phyloP scores from a whole-genome alignment of 768 basidiomycete genomes.

The Dictyophora rubrovolvata region DNA sequence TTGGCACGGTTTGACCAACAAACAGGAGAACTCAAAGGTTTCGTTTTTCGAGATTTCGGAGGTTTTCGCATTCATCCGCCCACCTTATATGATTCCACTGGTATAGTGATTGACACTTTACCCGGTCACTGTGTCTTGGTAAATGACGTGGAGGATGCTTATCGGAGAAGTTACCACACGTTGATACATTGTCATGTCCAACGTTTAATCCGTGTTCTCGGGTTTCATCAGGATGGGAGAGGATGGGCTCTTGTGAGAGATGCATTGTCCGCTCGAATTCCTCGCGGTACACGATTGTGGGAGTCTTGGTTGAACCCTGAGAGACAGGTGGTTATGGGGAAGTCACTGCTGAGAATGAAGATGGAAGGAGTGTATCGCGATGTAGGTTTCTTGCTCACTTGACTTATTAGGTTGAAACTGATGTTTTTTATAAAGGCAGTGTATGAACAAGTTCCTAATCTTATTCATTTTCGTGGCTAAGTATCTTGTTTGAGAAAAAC shows the following conservation, averaged over 20 bases:
- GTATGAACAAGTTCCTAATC: conserved; percentile 40
- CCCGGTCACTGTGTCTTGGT: conserved; percentile 44
- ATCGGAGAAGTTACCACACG: conserved; percentile 50
- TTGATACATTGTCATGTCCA: conserved; percentile 52
- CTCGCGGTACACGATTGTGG: conserved; percentile 34
- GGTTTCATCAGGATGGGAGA: conserved; percentile 38
- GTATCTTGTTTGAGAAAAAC: background rate
- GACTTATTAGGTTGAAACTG: background rate
- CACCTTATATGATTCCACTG: conserved; percentile 38
- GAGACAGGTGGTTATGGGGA: conserved; percentile 30
- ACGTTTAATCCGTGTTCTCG: conserved; percentile 43
- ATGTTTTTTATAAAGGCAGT: conserved; percentile 31
- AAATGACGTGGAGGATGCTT: conserved; percentile 36
- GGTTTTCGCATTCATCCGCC: conserved; percentile 45
- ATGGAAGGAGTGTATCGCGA: conserved; percentile 46
- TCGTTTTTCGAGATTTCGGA: conserved; percentile 48
- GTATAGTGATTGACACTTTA: conserved; percentile 32
- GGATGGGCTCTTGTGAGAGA: conserved; percentile 42
- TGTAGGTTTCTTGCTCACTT: conserved; percentile 23
- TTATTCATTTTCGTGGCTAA: conserved; percentile 35
- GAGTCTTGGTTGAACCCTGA: conserved; percentile 27
- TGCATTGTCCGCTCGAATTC: conserved; percentile 36
- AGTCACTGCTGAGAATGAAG: conserved; percentile 51
- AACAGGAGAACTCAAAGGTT: conserved; percentile 36
- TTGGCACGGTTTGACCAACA: conserved; percentile 35